Evolutionary conservation across 2,329 filamentous ascomycete species (phyloP).

Genomic region (Claviceps arundinis): DNA sequence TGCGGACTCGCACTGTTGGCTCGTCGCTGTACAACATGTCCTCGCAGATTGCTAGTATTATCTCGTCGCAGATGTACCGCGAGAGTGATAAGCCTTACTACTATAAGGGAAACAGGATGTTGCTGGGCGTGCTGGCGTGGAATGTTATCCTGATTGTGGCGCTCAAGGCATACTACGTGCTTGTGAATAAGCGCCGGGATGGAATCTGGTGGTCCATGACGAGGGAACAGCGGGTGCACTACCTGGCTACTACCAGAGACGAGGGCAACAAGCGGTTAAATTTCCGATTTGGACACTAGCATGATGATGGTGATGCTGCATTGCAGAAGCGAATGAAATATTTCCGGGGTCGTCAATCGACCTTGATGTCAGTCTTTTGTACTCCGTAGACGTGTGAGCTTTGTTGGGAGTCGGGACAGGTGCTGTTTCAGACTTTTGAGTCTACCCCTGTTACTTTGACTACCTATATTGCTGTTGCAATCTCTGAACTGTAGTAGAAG

Average conservation of each 20-base stretch:
- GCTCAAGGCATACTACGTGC: constrained; percentile 39
- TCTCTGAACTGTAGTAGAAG: no score
- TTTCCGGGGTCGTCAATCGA: no score
- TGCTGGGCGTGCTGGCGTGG: constrained; percentile 33
- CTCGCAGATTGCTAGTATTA: constrained; percentile 21
- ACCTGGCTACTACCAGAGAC: constrained; percentile 25
- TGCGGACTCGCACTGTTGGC: constrained; percentile 43
- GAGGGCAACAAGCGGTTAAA: constrained; percentile 31
- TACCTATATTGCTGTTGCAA: no score
- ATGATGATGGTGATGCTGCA: no score
- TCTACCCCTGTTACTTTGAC: no score
- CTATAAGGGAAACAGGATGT: constrained; percentile 32
- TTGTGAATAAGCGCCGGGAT: constrained; percentile 31
- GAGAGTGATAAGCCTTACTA: constrained; percentile 18
- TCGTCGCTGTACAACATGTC: constrained; percentile 42
- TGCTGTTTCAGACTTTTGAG: no score
- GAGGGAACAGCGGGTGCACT: constrained; percentile 21
- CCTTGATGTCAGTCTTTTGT: no score
- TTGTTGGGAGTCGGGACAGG: no score
- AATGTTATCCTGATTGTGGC: constrained; percentile 35
- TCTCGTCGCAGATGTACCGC: constrained; percentile 25
- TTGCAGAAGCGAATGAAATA: no score
- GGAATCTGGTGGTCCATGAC: constrained; percentile 34
- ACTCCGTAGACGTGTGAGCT: no score
- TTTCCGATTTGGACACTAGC: constrained; percentile 27